Evolutionary conservation across 768 basidiomycete species (phyloP).

Genomic region (Mycena venus): DNA sequence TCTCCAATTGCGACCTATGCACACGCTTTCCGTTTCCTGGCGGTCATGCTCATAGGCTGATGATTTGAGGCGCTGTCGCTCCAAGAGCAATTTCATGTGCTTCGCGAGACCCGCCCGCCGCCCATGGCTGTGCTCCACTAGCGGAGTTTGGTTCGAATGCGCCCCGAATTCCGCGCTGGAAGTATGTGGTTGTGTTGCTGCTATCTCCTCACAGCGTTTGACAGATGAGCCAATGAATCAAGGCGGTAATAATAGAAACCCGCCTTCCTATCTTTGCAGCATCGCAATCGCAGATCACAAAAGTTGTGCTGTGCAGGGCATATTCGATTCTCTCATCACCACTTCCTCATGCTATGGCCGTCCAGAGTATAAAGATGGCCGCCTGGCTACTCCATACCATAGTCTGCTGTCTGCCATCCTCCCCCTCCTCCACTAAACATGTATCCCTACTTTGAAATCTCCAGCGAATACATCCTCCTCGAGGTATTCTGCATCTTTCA

Average conservation of each 20-base stretch:
- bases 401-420: background rate
- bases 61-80: background rate
- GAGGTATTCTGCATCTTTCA: background rate
- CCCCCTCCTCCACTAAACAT: background rate
- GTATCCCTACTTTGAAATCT: conserved; percentile 16
- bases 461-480: conserved; percentile 20
- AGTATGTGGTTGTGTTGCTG: background rate
- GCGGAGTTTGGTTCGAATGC: background rate
- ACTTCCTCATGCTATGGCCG: conserved; percentile 4
- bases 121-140: background rate
- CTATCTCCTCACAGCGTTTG: conserved; percentile 5
- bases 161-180: background rate
- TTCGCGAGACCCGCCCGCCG: background rate
- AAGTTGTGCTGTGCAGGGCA: background rate
- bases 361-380: conserved; percentile 7
- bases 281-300: background rate
- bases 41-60: background rate
- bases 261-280: conserved; percentile 12
- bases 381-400: background rate
- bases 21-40: background rate
- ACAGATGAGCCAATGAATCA: conserved; percentile 14
- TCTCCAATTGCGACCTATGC: background rate
- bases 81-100: background rate
- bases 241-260: background rate
- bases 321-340: background rate